These are phyloP conservation scores for Panicum hallii DNA, from an alignment of 202 grass and related monocot species.

Conservation along the genomic window DNA sequence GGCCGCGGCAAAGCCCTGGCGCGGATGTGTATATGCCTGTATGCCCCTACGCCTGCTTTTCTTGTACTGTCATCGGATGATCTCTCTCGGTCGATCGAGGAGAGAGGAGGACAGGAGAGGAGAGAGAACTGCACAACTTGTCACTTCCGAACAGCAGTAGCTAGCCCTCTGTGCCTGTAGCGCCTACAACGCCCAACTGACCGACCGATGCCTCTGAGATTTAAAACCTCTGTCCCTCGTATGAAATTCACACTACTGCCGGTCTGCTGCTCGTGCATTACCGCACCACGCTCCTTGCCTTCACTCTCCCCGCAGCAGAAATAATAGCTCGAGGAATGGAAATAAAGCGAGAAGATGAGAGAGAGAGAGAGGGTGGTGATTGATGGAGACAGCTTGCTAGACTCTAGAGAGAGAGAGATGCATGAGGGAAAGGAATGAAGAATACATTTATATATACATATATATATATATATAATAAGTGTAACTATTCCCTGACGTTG, in stretches of 20 bases:
- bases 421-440: not conserved
- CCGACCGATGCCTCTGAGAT: constrained; percentile 54
- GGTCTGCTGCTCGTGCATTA: not conserved
- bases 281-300: constrained; percentile 23
- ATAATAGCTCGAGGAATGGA: constrained; percentile 20
- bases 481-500: constrained; percentile 48
- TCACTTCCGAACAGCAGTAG: constrained; percentile 73
- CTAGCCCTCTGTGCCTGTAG: constrained; percentile 46
- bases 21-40: not conserved
- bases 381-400: constrained; percentile 3
- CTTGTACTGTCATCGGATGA: constrained; percentile 54
- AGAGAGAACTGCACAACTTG: constrained; percentile 57
- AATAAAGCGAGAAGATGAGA: not conserved
- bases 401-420: not conserved
- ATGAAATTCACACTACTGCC: constrained; percentile 45
- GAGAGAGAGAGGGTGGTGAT: not conserved
- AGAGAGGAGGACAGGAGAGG: not conserved
- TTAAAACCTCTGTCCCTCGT: constrained; percentile 55
- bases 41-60: constrained; percentile 37
- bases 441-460: not conserved
- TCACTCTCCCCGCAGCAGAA: constrained; percentile 39
- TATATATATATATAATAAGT: too few species aligned
- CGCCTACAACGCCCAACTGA: constrained; percentile 57
- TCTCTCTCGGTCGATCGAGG: not conserved
- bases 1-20: not conserved